Evolutionary conservation across 148 eudicot genomes (phyloP).

Genomic region (Rhododendron griersonianum): DNA sequence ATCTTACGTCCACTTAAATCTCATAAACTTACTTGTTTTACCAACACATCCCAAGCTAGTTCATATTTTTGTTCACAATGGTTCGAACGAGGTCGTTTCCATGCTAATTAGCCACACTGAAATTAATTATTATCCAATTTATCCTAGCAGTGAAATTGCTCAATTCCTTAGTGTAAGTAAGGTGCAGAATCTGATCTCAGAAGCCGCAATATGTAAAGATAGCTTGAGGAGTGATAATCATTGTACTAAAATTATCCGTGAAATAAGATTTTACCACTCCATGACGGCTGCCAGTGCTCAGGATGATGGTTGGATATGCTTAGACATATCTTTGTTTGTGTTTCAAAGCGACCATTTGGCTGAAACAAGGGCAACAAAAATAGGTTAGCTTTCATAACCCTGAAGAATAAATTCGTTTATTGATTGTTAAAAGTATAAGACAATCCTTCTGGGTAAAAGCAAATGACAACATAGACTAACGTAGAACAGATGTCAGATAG

Average conservation of each 20-base stretch:
- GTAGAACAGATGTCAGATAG: not conserved
- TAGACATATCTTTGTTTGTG: conserved; percentile 94
- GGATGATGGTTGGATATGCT: conserved; percentile 99
- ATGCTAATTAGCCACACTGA: not conserved
- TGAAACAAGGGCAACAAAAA: conserved; percentile 26
- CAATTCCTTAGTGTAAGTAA: not conserved
- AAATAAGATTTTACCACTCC: conserved; percentile 69
- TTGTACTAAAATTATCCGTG: not conserved
- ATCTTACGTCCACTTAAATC: not conserved
- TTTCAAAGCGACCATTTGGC: conserved; percentile 99
- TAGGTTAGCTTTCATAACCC: not conserved
- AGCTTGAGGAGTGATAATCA: not conserved
- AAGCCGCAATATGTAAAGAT: not conserved
- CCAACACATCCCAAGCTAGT: not conserved
- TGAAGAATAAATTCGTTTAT: not conserved
- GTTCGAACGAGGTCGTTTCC: not conserved
- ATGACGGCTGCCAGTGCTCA: conserved; percentile 99
- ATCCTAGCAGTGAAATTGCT: not conserved
- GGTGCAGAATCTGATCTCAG: not conserved
- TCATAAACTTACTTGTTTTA: not conserved
- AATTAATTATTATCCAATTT: too few species aligned
- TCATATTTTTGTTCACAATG: not conserved
- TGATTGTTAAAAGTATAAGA: not conserved
- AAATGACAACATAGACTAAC: not conserved
- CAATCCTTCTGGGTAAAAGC: not conserved